Conservation (phyloP, 2,329 filamentous ascomycete genomes). For the Fusarium robinianum region DNA sequence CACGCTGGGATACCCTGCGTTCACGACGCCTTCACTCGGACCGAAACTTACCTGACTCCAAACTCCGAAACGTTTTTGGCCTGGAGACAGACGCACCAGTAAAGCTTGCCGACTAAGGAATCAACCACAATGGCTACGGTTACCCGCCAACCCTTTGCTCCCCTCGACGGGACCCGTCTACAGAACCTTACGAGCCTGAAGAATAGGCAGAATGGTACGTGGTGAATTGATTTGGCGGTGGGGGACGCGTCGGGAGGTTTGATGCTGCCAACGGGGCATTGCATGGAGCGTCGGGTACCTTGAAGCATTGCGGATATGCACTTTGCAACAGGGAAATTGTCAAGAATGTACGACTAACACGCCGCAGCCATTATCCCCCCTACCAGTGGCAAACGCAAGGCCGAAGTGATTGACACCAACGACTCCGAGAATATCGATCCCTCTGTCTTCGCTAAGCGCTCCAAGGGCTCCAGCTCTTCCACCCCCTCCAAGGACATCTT, state of each 20-base stretch:
- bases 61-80: too few species aligned
- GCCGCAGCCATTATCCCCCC: conserved; percentile 47
- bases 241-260: too few species aligned
- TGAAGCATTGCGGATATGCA: too few species aligned
- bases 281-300: too few species aligned
- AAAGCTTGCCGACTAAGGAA: not conserved
- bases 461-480: conserved; percentile 53
- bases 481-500: conserved; percentile 50
- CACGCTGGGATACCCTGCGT: too few species aligned
- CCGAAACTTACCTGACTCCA: too few species aligned
- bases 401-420: conserved; percentile 54
- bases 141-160: conserved; percentile 74
- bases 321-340: conserved; percentile 8
- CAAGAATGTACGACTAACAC: conserved; percentile 15
- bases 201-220: conserved; percentile 75
- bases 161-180: conserved; percentile 69
- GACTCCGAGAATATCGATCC: conserved; percentile 68
- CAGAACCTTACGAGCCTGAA: conserved; percentile 75
- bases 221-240: too few species aligned
- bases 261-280: too few species aligned
- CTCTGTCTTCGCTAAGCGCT: conserved; percentile 59
- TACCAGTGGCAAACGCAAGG: conserved; percentile 61
- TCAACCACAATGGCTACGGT: conserved; percentile 55
- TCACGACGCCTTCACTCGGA: too few species aligned
- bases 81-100: too few species aligned